phyloP scores from a whole-genome alignment of 192 early-diverging fungal species.

The Funneliformis mosseae region DNA sequence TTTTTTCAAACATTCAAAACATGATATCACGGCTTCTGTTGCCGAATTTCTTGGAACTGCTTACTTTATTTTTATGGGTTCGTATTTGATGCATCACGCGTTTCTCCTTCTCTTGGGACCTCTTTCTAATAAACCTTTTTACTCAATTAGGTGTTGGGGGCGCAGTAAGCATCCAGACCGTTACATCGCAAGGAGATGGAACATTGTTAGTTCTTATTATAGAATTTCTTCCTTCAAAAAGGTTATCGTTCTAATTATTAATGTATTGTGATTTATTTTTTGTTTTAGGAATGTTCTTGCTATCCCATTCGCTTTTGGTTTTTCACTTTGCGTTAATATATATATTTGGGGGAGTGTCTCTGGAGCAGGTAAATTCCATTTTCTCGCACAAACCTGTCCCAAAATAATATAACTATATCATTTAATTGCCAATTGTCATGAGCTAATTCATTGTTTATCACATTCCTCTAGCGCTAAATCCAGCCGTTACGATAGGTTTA shows the following conservation, averaged over 20 bases:
- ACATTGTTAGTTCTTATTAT: background rate
- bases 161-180: background rate
- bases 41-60: slow-evolving; percentile 8
- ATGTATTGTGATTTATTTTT: no score
- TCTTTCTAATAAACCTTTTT: no score
- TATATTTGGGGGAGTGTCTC: slow-evolving; percentile 49
- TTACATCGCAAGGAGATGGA: background rate
- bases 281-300: slow-evolving; percentile 20
- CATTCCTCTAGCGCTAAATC: slow-evolving; percentile 47
- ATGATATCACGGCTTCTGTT: background rate
- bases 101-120: background rate
- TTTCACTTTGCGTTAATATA: slow-evolving; percentile 44
- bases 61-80: slow-evolving; percentile 23
- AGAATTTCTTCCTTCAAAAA: background rate
- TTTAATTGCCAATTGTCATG: background rate
- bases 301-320: slow-evolving; percentile 46
- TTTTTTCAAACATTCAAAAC: background rate
- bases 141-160: background rate
- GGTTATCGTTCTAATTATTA: background rate
- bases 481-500: slow-evolving; percentile 56
- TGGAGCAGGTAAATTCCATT: slow-evolving; percentile 42
- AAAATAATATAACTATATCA: background rate
- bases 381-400: no score
- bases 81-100: background rate
- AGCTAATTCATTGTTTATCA: background rate